Evolutionary conservation across 257 asterid species (phyloP).

Genomic region (Solanum corneliomulleri): DNA sequence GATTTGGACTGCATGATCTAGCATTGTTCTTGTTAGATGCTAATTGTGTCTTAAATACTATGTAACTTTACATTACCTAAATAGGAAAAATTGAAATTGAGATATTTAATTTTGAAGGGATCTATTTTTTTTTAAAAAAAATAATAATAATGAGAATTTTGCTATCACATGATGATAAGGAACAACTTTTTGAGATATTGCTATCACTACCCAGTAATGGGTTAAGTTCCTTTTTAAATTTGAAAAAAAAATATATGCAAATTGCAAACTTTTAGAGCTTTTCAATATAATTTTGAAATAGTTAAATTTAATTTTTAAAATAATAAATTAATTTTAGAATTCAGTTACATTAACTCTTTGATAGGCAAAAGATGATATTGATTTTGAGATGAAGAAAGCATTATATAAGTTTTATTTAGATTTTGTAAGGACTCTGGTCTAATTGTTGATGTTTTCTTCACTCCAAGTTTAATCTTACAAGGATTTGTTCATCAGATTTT

Average conservation of each 20-base stretch:
- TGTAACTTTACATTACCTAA: not conserved
- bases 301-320: not conserved
- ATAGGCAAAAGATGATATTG: not conserved
- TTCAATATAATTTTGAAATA: not conserved
- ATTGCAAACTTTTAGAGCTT: not conserved
- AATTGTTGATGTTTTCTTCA: not conserved
- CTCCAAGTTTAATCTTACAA: not conserved
- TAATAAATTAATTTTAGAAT: not conserved
- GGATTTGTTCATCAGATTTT: not conserved
- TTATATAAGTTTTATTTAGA: not conserved
- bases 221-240: not conserved
- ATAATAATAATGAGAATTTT: not conserved
- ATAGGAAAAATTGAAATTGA: not conserved
- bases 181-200: not conserved
- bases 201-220: not conserved
- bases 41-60: not conserved
- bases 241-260: not conserved
- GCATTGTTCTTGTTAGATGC: not conserved
- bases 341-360: not conserved
- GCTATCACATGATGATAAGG: not conserved
- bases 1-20: not conserved
- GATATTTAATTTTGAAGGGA: not conserved
- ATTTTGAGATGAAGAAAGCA: not conserved
- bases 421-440: not conserved
- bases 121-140: not conserved